These are phyloP conservation scores for Torulaspora franciscae DNA, from an alignment of 805 yeast genomes.

Conservation along the genomic window DNA sequence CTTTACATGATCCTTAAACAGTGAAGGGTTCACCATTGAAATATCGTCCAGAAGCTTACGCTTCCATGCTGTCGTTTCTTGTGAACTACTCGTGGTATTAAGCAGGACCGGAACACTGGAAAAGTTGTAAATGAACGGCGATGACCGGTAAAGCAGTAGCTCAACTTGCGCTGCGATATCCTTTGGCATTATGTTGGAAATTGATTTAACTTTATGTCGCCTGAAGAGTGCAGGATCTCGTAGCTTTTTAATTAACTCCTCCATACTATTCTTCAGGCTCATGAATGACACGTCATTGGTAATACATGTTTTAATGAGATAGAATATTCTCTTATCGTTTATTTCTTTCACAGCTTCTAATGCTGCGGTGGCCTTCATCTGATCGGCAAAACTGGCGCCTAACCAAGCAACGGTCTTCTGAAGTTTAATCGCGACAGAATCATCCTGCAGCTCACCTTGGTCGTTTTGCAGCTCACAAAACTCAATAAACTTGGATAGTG, in stretches of 20 bases:
- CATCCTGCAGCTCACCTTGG: slow-evolving; percentile 30
- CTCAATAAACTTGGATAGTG: slow-evolving; percentile 45
- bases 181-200: slow-evolving; percentile 39
- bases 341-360: slow-evolving; percentile 49
- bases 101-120: slow-evolving; percentile 56
- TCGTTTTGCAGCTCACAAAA: slow-evolving; percentile 43
- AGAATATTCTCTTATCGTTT: slow-evolving; percentile 55
- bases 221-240: slow-evolving; percentile 47
- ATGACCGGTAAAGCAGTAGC: slow-evolving; percentile 55
- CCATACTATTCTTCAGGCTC: slow-evolving; percentile 55
- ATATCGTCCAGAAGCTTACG: slow-evolving; percentile 55
- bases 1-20: slow-evolving; percentile 55
- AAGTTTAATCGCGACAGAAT: slow-evolving; percentile 36
- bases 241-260: slow-evolving; percentile 55
- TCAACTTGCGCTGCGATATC: slow-evolving; percentile 52
- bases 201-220: slow-evolving; percentile 33
- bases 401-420: slow-evolving; percentile 62
- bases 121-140: slow-evolving; percentile 58
- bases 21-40: slow-evolving; percentile 56
- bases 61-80: slow-evolving; percentile 33
- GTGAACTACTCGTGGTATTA: slow-evolving; percentile 23
- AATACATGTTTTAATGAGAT: slow-evolving; percentile 51
- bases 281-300: slow-evolving; percentile 55
- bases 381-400: slow-evolving; percentile 50
- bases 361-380: slow-evolving; percentile 44